phyloP scores from a whole-genome alignment of 148 eudicot genomes.

The Silene uniflora region DNA sequence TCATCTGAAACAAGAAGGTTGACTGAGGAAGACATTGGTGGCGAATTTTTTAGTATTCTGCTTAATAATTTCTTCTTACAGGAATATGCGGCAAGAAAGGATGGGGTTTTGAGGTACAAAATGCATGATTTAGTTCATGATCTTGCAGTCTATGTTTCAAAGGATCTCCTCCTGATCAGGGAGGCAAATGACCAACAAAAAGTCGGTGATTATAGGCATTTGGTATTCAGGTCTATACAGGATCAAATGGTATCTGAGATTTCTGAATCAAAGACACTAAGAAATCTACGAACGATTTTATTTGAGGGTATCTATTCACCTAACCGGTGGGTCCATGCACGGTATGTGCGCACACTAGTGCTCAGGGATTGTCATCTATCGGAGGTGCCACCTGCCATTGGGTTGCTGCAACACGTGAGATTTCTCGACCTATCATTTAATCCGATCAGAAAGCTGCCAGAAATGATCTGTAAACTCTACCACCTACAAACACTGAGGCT shows the following conservation, averaged over 20 bases:
- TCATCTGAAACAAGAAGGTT: too few species aligned
- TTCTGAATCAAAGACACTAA: neutral
- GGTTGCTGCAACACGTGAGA: constrained; percentile 11
- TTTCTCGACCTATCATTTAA: constrained; percentile 1
- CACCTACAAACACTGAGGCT: too few species aligned
- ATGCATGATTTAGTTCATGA: too few species aligned
- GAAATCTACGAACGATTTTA: neutral
- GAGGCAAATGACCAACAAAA: too few species aligned
- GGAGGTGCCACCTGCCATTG: too few species aligned
- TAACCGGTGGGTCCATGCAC: neutral
- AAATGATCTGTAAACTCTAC: neutral
- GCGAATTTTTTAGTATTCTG: neutral
- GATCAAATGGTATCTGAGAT: too few species aligned
- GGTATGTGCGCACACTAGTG: constrained; percentile 5
- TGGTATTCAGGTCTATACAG: too few species aligned
- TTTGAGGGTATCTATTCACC: too few species aligned
- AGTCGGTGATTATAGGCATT: too few species aligned
- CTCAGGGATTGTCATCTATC: neutral
- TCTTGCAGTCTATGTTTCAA: too few species aligned
- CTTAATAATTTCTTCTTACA: constrained; percentile 16
- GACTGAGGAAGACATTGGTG: too few species aligned
- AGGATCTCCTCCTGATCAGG: neutral
- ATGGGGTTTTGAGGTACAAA: neutral
- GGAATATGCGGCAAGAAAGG: neutral
- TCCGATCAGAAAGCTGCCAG: constrained; percentile 2